These are phyloP conservation scores for Sclerotinia trifoliorum DNA, from an alignment of 2,329 filamentous ascomycete species.

Conservation along the genomic window DNA sequence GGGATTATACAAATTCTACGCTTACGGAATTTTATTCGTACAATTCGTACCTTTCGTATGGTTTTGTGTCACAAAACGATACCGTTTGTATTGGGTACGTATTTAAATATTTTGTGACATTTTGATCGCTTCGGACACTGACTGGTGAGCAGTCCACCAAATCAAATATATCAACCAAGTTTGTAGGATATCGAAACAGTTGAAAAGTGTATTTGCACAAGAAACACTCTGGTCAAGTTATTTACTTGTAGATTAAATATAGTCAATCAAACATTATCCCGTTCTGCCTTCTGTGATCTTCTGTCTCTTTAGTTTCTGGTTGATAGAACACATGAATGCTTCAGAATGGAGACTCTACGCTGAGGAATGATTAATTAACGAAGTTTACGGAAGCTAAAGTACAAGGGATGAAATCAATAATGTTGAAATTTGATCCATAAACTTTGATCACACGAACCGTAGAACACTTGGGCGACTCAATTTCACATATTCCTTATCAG, in stretches of 20 bases:
- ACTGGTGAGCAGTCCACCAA: not conserved
- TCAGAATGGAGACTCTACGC: no score
- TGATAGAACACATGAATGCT: no score
- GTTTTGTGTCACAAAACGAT: not conserved
- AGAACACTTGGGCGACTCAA: not conserved
- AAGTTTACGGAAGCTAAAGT: no score
- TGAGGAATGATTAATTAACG: no score
- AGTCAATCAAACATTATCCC: no score
- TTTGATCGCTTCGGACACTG: no score
- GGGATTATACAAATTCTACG: not conserved
- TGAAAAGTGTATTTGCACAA: not conserved
- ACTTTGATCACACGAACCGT: not conserved
- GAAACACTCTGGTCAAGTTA: not conserved
- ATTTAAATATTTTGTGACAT: not conserved
- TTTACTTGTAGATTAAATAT: no score
- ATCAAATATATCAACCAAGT: not conserved
- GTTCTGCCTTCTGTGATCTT: no score
- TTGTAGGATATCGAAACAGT: not conserved
- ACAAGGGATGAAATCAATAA: no score
- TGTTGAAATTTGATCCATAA: not conserved
- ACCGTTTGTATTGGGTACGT: not conserved
- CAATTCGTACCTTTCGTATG: not conserved
- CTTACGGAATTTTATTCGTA: constrained; percentile 1
- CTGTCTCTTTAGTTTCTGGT: no score
- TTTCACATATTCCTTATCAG: not conserved